Conservation (phyloP, 306 rosid species). For the Acacia crassicarpa region DNA sequence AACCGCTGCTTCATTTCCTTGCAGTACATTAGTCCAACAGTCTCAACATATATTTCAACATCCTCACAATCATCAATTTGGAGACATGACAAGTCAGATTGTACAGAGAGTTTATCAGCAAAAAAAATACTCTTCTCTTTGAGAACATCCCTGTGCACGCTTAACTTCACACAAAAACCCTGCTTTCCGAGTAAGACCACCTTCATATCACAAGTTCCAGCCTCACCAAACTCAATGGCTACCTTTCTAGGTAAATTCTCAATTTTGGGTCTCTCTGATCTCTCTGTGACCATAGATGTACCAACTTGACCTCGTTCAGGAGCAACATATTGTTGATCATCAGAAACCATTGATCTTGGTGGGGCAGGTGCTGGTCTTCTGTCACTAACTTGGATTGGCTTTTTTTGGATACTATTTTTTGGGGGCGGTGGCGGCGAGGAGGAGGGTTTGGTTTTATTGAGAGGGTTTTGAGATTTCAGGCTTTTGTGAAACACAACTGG, state of each 20-base stretch:
- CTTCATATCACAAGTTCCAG: constrained; percentile 89
- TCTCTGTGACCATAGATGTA: constrained; percentile 56
- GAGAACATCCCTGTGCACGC: constrained; percentile 78
- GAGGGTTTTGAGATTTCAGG: constrained; percentile 68
- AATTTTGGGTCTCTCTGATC: constrained; percentile 62
- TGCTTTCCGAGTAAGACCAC: constrained; percentile 81
- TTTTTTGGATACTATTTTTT: constrained; percentile 57
- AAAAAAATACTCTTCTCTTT: constrained; percentile 67
- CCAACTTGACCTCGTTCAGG: constrained; percentile 47
- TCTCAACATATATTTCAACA: constrained; percentile 88
- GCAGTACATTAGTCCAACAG: constrained; percentile 92
- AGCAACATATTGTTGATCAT: constrained; percentile 53
- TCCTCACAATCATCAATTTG: constrained; percentile 88
- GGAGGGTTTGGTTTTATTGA: constrained; percentile 63
- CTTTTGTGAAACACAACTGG: constrained; percentile 94
- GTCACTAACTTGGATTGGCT: constrained; percentile 51
- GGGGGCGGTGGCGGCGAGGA: constrained; percentile 42
- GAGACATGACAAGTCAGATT: constrained; percentile 47
- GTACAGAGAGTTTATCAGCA: constrained; percentile 62
- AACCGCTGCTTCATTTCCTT: constrained; percentile 90
- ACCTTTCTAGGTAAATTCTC: constrained; percentile 88
- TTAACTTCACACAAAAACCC: constrained; percentile 89
- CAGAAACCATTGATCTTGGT: constrained; percentile 54
- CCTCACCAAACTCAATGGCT: constrained; percentile 95
- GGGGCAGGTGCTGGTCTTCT: constrained; percentile 48